Base-by-base conservation (phyloP, 2,329 filamentous ascomycete genomes). In the Domatiomyces globalis region DNA sequence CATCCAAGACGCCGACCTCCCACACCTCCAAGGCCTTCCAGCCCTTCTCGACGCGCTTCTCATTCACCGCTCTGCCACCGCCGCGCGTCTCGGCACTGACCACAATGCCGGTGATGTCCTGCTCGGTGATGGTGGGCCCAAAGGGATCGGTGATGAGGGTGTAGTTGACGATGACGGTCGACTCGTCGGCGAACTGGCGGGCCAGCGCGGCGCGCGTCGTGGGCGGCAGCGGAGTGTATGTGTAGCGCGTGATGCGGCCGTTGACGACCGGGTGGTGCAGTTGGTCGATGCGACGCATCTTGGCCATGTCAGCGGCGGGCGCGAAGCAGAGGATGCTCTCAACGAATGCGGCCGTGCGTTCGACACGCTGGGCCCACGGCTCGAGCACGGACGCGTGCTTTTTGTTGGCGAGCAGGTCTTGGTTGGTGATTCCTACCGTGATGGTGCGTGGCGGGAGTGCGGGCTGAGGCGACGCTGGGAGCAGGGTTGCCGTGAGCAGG, bases 121-220 rank as follows among this genome's bases (percentile, higher is more conserved):
- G 77, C 52, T 90, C 82, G 0, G 86, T 87, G 55, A 94, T 85
- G 0, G 92, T 95, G 2, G 92, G 92, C 0, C 92, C 92, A 67
- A 84, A 96, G 0, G 85, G 78, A 65, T 98, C 89, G 60, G 84
- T 82, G 50, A 98, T 88, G 63, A 88, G 79, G 45, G 90, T 85
- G 63, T 87, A 88, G 60, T 85, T 84, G 48, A 95, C 76, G 2
- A 74, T 69, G 51, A 95, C 70, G 36, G 76, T 77, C 50, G 75
- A 72, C 1, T 79, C 75, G 18, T 51, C 51, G 17, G 18, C 19
- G 10, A 42, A 42, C 50, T 22, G 15, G 42, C 27, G 47, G 45
- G 55, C 88, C 79, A 5, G 66, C 62, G 56, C 64, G 58, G 39
- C 17, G 36, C 42, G 20, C 20, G 27, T 45, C 2, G 33, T 25